Conservation (phyloP, 805 yeast species). For the Ogataea neopini region DNA sequence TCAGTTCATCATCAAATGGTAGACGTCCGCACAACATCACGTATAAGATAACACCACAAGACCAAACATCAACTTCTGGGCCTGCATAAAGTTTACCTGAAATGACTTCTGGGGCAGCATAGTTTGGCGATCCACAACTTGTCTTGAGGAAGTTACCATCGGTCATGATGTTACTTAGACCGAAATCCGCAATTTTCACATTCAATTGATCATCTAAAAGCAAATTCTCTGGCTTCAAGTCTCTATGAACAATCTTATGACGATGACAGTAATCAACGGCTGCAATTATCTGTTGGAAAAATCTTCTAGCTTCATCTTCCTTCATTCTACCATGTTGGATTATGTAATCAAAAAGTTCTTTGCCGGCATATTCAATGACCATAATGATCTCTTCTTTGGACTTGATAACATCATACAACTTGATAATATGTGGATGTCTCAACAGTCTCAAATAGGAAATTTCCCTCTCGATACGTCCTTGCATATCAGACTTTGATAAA, state of each 20-base stretch:
- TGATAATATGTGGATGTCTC: conserved; percentile 95
- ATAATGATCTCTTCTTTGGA: conserved; percentile 93
- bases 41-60: conserved; percentile 91
- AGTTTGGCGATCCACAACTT: conserved; percentile 94
- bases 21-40: conserved; percentile 95
- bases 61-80: conserved; percentile 98
- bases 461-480: conserved; percentile 93
- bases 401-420: conserved; percentile 91
- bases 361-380: conserved; percentile 98
- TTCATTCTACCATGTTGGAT: conserved; percentile 92
- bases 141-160: conserved; percentile 96
- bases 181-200: conserved; percentile 96
- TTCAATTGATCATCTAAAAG: conserved; percentile 85
- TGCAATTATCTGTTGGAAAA: conserved; percentile 93
- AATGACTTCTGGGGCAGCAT: conserved; percentile 97
- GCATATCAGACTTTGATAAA: conserved; percentile 93
- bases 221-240: conserved; percentile 92
- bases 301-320: conserved; percentile 87
- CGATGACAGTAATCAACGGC: conserved; percentile 97
- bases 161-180: conserved; percentile 93
- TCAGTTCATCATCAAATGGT: conserved; percentile 95
- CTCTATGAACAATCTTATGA: conserved; percentile 95
- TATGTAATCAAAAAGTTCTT: conserved; percentile 91
- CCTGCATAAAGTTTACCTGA: conserved; percentile 95
- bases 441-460: conserved; percentile 83